Base-by-base conservation (phyloP, 108 stramenopile species). In the Cyclostephanos tholiformis region DNA sequence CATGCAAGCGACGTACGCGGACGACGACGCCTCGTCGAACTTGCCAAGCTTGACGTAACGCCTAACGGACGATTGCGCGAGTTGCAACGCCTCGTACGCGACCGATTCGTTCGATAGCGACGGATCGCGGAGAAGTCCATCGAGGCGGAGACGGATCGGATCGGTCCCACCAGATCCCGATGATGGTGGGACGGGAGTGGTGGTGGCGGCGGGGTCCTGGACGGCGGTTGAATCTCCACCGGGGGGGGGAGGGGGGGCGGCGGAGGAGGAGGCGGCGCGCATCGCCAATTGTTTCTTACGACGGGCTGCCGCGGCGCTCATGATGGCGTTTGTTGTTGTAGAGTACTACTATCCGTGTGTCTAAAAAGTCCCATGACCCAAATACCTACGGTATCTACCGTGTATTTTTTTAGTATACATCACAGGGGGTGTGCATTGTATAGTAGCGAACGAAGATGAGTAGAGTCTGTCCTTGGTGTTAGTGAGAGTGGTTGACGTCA, bases 271-370 rank as follows among this genome's bases (percentile, higher is more conserved):
- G 69, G 80, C 79, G 71, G 86, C 80, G 22, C 85, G 82, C 46
- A 84, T 84, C 16, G 77, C 58, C 4, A 89, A 64, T 79, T 95
- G 93, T 71, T 95, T 95, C 50, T 86, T 84, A 69, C 93, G 87
- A 65, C 93, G 89, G 68, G 91, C 93, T 36, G 91, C 89, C 50
- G 93, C 93, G 71, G 93, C 93, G 77, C 80, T 82, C 93, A 95
- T 95, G 67, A 59, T 59, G 51, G 0, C 3, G 16, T 60, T 60
- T n/a, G n/a, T n/a, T n/a, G n/a, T n/a, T n/a, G n/a, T n/a, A n/a
- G n/a, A n/a, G n/a, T n/a, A n/a, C n/a, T n/a, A n/a, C n/a, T n/a
- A n/a, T n/a, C n/a, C n/a, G n/a, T n/a, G n/a, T n/a, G n/a, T n/a
- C n/a, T n/a, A n/a, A n/a, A n/a, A n/a, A n/a, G n/a, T n/a, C n/a